These are phyloP conservation scores for Alternaria sp. DNA, from an alignment of 2,329 filamentous ascomycete species.

Conservation along the genomic window DNA sequence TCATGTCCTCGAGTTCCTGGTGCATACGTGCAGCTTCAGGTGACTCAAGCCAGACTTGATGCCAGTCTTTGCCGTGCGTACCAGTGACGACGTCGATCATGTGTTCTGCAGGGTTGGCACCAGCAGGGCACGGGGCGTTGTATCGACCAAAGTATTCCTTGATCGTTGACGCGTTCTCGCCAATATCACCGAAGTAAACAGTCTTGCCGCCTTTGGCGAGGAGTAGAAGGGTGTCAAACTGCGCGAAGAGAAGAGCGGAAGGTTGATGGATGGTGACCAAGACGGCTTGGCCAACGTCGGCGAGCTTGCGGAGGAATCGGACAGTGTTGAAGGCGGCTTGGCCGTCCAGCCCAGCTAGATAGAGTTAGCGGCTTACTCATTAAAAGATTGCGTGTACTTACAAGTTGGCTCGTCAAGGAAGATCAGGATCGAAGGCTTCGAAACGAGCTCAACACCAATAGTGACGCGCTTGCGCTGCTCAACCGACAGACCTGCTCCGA, in stretches of 20 bases:
- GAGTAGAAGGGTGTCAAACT: slow-evolving; percentile 80
- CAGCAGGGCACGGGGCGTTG: slow-evolving; percentile 64
- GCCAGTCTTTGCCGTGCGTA: slow-evolving; percentile 53
- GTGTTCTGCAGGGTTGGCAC: slow-evolving; percentile 69
- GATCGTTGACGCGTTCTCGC: slow-evolving; percentile 71
- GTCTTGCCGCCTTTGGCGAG: slow-evolving; percentile 77
- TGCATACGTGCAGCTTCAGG: slow-evolving; percentile 45
- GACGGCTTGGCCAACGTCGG: slow-evolving; percentile 80
- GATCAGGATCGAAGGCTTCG: slow-evolving; percentile 69
- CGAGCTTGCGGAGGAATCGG: slow-evolving; percentile 75
- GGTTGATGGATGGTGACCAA: slow-evolving; percentile 89
- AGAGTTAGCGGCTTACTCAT: background rate
- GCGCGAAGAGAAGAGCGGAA: slow-evolving; percentile 79
- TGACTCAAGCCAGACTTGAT: slow-evolving; percentile 51
- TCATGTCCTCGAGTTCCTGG: slow-evolving; percentile 50
- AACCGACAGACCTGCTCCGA: slow-evolving; percentile 44
- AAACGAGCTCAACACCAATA: slow-evolving; percentile 65
- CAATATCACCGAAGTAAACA: slow-evolving; percentile 85
- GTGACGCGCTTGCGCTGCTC: slow-evolving; percentile 70
- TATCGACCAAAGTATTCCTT: slow-evolving; percentile 60
- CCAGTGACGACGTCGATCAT: slow-evolving; percentile 76
- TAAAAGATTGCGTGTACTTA: background rate
- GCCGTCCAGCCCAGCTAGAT: slow-evolving; percentile 67
- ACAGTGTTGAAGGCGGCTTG: slow-evolving; percentile 76
- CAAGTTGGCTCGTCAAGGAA: slow-evolving; percentile 81